Base-by-base conservation (phyloP, 2,329 filamentous ascomycete species). In the Sporothrix schenckii region DNA sequence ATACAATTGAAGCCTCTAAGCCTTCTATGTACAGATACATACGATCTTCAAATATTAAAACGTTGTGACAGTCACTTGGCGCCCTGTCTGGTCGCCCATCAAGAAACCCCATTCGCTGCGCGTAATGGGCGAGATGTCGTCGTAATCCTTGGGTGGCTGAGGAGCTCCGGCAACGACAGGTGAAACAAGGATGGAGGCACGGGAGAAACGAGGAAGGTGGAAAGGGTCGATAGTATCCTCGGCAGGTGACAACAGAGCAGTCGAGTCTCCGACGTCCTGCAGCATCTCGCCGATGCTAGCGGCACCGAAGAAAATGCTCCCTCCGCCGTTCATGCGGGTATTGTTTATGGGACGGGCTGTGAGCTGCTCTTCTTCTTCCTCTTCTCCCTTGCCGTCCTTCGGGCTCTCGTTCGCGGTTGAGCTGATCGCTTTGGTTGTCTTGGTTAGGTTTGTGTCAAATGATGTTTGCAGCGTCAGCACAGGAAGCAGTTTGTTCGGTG, bases 31-130 rank as follows among this genome's bases (percentile, higher is more conserved):
- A 52, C 24, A 66, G n/a, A 10, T 41, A 39, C 24, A 21, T 52
- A n/a, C 10, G 27, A 11, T 58, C 54, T 58, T 50, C n/a, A 50
- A 9, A 34, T 34, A 2, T 10, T 52, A 84, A 74, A 81, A 87
- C 54, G 81, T 87, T 78, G 85, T 84, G 19, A 89, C 83, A 3
- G 81, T 81, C 2, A 80, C 86, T 53, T 86, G 74, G 74, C 80
- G 81, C 19, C 79, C 79, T 58, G 79, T 80, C 72, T 82, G 80
- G 3, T 84, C 83, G 53, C 82, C 80, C 79, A 88, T 86, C 74
- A 90, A 77, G 75, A 87, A 87, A 0, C 86, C 85, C 88, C 88
- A 90, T 77, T 89, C 88, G 5, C 86, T 86, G 53, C 85, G 81
- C 10, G 88, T 89, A 30, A 86, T 83, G 6, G 88, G 88, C 66